phyloP scores from a whole-genome alignment of 768 basidiomycete genomes.

The Boletellus ananas region DNA sequence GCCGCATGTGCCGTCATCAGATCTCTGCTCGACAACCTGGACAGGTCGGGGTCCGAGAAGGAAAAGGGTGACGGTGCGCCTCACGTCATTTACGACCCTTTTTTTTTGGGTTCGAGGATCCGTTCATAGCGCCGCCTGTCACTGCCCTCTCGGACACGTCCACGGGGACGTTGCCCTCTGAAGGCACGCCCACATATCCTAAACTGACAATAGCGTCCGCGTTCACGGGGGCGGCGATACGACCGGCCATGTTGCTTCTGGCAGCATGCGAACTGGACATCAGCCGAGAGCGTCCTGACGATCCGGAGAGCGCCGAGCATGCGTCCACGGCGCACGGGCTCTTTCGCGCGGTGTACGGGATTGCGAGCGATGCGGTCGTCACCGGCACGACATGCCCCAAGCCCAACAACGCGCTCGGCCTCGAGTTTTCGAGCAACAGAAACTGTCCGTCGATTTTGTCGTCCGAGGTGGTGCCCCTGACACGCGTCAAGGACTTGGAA shows the following conservation, averaged over 20 bases:
- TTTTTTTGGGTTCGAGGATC: slow-evolving; percentile 16
- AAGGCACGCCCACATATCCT: slow-evolving; percentile 3
- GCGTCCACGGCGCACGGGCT: slow-evolving; percentile 24
- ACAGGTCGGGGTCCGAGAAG: slow-evolving; percentile 13
- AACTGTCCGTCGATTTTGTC: not conserved
- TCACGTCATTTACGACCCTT: slow-evolving; percentile 3
- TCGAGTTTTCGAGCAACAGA: slow-evolving; percentile 20
- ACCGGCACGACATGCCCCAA: slow-evolving; percentile 11
- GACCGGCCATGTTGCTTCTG: slow-evolving; percentile 28
- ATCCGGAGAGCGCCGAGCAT: slow-evolving; percentile 19
- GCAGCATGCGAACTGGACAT: slow-evolving; percentile 34
- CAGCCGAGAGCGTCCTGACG: slow-evolving; percentile 24
- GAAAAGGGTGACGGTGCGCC: slow-evolving; percentile 26
- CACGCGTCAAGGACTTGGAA: slow-evolving; percentile 23
- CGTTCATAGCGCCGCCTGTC: slow-evolving; percentile 7
- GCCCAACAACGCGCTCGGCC: slow-evolving; percentile 22
- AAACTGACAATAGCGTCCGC: slow-evolving; percentile 7
- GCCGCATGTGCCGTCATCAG: slow-evolving; percentile 28
- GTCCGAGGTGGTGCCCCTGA: not conserved
- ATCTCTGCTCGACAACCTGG: slow-evolving; percentile 20
- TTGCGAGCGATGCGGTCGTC: slow-evolving; percentile 18
- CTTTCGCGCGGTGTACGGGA: slow-evolving; percentile 31
- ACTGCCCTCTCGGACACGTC: slow-evolving; percentile 5
- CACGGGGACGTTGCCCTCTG: slow-evolving; percentile 5
- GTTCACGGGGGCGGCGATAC: slow-evolving; percentile 16